A percentile compares a stretch with the other conserved stretches of the same genome.
phyloP scores from a whole-genome alignment of 768 basidiomycete species.

The Pilatotrama ljubarskyi region DNA sequence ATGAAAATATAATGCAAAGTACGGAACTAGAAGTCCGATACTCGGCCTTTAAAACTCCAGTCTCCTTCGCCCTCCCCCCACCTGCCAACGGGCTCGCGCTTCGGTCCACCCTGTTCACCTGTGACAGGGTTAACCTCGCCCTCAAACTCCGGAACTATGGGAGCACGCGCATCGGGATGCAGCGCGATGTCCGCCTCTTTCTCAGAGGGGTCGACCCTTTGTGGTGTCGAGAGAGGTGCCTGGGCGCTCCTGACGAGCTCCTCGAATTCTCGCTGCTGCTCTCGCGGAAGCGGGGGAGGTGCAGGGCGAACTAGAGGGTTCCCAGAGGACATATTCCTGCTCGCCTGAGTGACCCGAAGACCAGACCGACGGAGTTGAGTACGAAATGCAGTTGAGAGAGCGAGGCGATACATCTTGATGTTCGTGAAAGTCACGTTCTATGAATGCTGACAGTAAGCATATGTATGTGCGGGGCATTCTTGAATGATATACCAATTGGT shows the following conservation, averaged over 20 bases:
- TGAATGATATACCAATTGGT: no score
- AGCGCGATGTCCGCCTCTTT: constrained; percentile 45
- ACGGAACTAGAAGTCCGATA: constrained; percentile 70
- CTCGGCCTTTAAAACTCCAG: constrained; percentile 90
- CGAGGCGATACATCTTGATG: not conserved
- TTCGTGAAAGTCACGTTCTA: not conserved
- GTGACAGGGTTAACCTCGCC: constrained; percentile 81
- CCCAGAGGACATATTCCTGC: constrained; percentile 28
- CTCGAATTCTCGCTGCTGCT: constrained; percentile 85
- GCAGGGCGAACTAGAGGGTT: constrained; percentile 53
- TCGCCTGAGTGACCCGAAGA: not conserved
- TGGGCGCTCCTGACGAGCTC: constrained; percentile 70
- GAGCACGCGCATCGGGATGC: constrained; percentile 70
- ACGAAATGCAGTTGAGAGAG: not conserved
- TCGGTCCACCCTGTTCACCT: constrained; percentile 86
- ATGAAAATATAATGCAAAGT: not conserved
- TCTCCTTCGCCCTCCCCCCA: constrained; percentile 65
- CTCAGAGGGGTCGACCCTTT: constrained; percentile 17
- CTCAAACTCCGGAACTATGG: constrained; percentile 67
- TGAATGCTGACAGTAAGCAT: not conserved
- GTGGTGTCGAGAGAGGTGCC: constrained; percentile 37
- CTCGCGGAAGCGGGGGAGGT: constrained; percentile 73
- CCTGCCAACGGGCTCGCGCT: constrained; percentile 72
- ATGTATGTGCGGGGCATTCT: not conserved
- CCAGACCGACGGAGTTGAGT: not conserved